phyloP scores from a whole-genome alignment of 2,329 filamentous ascomycete genomes.

The Ophiostoma montium region DNA sequence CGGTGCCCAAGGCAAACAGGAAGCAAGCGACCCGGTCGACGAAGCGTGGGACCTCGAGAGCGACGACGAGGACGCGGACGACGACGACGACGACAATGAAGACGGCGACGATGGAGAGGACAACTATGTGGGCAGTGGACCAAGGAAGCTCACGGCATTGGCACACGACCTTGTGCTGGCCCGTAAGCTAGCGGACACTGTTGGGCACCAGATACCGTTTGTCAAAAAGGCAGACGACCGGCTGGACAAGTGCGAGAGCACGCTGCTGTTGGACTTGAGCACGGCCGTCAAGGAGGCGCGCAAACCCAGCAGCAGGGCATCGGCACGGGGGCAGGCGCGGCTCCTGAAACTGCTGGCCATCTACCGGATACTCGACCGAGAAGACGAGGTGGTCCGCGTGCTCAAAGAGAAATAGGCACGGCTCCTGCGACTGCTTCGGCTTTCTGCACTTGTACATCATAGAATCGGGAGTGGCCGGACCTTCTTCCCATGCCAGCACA shows the following conservation, averaged over 20 bases:
- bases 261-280: constrained; percentile 39
- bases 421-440: too few species aligned
- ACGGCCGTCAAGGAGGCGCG: constrained; percentile 31
- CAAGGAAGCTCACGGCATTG: constrained; percentile 30
- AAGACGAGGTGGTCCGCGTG: constrained; percentile 36
- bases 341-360: constrained; percentile 38
- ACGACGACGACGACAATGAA: constrained; percentile 20
- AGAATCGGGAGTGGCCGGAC: background rate
- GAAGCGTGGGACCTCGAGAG: constrained; percentile 21
- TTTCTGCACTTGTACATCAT: too few species aligned
- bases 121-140: constrained; percentile 29
- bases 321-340: constrained; percentile 28
- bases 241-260: constrained; percentile 38
- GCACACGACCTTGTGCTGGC: constrained; percentile 32
- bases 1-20: background rate
- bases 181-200: constrained; percentile 26
- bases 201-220: constrained; percentile 35
- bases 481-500: background rate
- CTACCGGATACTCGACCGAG: constrained; percentile 38
- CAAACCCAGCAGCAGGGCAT: constrained; percentile 18
- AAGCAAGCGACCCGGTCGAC: constrained; percentile 6
- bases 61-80: constrained; percentile 20
- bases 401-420: constrained; percentile 25
- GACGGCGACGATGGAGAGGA: constrained; percentile 20
- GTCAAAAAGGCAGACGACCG: constrained; percentile 38